These are phyloP conservation scores for Cyclospora cayetanensis DNA, from an alignment of 169 alveolate species.

Conservation along the genomic window DNA sequence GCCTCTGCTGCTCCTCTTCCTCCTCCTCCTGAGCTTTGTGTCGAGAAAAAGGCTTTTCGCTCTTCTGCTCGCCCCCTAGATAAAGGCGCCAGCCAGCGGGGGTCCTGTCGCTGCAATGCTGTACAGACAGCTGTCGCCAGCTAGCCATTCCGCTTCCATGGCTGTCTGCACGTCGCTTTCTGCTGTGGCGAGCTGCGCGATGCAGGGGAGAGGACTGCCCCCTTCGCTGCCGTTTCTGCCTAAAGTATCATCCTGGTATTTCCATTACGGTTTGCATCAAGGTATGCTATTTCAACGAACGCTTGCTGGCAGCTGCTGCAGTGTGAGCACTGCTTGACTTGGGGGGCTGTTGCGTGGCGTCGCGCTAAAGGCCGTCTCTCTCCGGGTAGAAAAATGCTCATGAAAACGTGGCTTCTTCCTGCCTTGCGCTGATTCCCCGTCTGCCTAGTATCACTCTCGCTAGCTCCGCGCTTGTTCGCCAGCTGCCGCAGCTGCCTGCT, in stretches of 20 bases:
- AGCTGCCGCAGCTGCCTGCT: no score
- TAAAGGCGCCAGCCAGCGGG: no score
- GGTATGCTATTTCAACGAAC: neutral
- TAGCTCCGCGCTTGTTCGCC: neutral
- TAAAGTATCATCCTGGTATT: slow-evolving; percentile 39
- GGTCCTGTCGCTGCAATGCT: no score
- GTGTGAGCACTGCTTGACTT: neutral
- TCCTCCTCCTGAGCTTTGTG: neutral
- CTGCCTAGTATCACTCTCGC: neutral
- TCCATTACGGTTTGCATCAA: slow-evolving; percentile 61
- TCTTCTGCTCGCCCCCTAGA: no score
- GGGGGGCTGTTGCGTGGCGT: neutral
- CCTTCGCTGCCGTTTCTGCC: slow-evolving; percentile 65
- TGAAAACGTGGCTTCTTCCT: neutral
- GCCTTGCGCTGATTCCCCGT: neutral
- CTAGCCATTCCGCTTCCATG: no score
- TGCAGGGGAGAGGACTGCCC: slow-evolving; percentile 66
- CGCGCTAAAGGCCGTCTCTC: neutral
- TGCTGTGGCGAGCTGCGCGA: no score
- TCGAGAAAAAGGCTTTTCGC: no score
- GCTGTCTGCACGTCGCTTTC: no score
- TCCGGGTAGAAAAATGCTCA: neutral
- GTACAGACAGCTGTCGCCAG: no score
- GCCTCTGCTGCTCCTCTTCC: neutral
- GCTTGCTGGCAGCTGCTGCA: neutral